Conservation (phyloP, 2,329 filamentous ascomycete species). For the Thelonectria discophora region DNA sequence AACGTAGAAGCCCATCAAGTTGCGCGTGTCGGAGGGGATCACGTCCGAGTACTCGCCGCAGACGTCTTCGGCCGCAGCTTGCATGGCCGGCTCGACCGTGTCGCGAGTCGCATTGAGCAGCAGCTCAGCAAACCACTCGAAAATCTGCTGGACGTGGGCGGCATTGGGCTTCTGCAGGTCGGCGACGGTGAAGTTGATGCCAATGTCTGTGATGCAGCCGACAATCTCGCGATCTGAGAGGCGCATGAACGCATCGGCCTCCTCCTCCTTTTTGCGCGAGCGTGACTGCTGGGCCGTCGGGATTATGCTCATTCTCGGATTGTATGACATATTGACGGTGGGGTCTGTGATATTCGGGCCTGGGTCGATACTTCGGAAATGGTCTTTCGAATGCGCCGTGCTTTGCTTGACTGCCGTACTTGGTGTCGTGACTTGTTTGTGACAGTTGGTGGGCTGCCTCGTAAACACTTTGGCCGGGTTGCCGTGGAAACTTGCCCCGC, state of each 20-base stretch:
- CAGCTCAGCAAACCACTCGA: constrained; percentile 96
- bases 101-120: constrained; percentile 94
- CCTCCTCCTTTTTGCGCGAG: constrained; percentile 66
- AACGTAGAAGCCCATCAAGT: constrained; percentile 95
- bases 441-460: constrained; percentile 19
- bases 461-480: constrained; percentile 37
- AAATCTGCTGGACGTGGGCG: constrained; percentile 94
- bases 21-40: constrained; percentile 86
- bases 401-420: constrained; percentile 13
- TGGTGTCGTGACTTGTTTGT: constrained; percentile 23
- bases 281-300: constrained; percentile 61
- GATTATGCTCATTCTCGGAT: constrained; percentile 68
- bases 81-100: constrained; percentile 94
- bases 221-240: constrained; percentile 82
- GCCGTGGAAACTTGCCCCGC: constrained; percentile 37
- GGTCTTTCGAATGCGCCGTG: constrained; percentile 9
- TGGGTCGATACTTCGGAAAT: neutral
- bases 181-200: constrained; percentile 84
- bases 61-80: constrained; percentile 86
- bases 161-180: constrained; percentile 95
- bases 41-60: constrained; percentile 86
- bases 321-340: constrained; percentile 62
- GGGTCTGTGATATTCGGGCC: neutral
- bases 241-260: constrained; percentile 67
- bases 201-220: constrained; percentile 96